Base-by-base conservation (phyloP, 768 basidiomycete species). In the Boletus tylopilopsis region DNA sequence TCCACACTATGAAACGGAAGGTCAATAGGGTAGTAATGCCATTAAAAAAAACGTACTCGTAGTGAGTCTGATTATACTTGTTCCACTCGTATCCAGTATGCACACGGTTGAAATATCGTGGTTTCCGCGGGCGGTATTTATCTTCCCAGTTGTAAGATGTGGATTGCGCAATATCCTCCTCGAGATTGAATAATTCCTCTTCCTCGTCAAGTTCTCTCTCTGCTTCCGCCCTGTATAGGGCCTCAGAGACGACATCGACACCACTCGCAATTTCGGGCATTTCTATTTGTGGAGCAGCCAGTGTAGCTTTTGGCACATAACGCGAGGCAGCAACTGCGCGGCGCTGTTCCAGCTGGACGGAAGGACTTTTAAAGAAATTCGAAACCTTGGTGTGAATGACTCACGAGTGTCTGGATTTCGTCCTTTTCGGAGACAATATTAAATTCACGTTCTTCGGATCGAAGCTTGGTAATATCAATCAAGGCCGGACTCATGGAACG, bases 11-110 rank as follows among this genome's bases (percentile, higher is more conserved):
- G 42, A 50, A 42, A 46, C 21, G 12, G 68, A 51, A 54, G 37
- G 51, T 45, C 21, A 60, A 34, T 47, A 50, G 38, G 13, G 45
- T 27, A 36, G 18, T 25, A n/a, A 30, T 25, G 18, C 34, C 42
- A 38, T 12, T 38, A 19, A 13, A 42, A 48, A 37, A 48, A 19
- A 52, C 19, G 56, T 73, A 95, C 92, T 97, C 96, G 69, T 98
- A 99, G 72, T 98, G 96, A 4, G 96, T 98, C 68, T 98, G 95
- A 68, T 98, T 98, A 70, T 98, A 99, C 75, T 97, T 98, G 76
- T 95, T 98, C 96, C 96, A 99, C 67, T 99, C 96, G 65, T 95
- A 99, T 23, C 96, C 96, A 25, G 96, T 99, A 63, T 98, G 94
- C 22, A 98, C 96, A 50, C 96, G 85, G 64, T 99, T 99, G 75